Conservation (phyloP, 2,329 filamentous ascomycete genomes). For the Alternaria dauci region DNA sequence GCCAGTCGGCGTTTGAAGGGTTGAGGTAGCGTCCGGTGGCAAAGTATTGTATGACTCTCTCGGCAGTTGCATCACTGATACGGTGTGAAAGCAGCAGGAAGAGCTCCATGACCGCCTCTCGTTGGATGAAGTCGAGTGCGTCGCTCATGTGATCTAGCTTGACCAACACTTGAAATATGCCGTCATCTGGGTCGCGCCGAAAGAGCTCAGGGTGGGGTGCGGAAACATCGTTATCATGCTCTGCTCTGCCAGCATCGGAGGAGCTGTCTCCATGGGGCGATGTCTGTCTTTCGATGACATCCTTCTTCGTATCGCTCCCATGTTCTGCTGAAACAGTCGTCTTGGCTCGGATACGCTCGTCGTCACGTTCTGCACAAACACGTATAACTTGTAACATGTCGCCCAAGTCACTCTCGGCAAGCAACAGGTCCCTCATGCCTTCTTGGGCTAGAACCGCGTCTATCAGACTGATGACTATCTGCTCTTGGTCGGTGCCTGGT, state of each 20-base stretch:
- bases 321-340: slow-evolving; percentile 29
- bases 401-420: slow-evolving; percentile 73
- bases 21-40: slow-evolving; percentile 74
- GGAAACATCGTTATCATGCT: slow-evolving; percentile 25
- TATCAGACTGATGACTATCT: slow-evolving; percentile 63
- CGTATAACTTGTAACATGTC: slow-evolving; percentile 67
- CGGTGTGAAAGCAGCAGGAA: slow-evolving; percentile 69
- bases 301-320: slow-evolving; percentile 56
- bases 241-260: slow-evolving; percentile 15
- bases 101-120: slow-evolving; percentile 71
- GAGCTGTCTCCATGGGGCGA: slow-evolving; percentile 21
- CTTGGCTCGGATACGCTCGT: slow-evolving; percentile 32
- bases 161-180: slow-evolving; percentile 38
- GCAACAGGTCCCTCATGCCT: slow-evolving; percentile 64
- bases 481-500: slow-evolving; percentile 40
- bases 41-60: slow-evolving; percentile 72
- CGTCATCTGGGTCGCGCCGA: slow-evolving; percentile 32
- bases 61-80: slow-evolving; percentile 70
- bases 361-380: slow-evolving; percentile 58
- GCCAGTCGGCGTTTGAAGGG: slow-evolving; percentile 74
- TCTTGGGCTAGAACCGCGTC: slow-evolving; percentile 54
- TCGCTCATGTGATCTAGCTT: slow-evolving; percentile 42
- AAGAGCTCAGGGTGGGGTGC: slow-evolving; percentile 14
- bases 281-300: slow-evolving; percentile 16
- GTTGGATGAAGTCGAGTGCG: slow-evolving; percentile 65